Evolutionary conservation across 2,329 filamentous ascomycete genomes (phyloP), one percentile per base, ranked within the genome.

Genomic region (Colletotrichum zoysiae): DNA sequence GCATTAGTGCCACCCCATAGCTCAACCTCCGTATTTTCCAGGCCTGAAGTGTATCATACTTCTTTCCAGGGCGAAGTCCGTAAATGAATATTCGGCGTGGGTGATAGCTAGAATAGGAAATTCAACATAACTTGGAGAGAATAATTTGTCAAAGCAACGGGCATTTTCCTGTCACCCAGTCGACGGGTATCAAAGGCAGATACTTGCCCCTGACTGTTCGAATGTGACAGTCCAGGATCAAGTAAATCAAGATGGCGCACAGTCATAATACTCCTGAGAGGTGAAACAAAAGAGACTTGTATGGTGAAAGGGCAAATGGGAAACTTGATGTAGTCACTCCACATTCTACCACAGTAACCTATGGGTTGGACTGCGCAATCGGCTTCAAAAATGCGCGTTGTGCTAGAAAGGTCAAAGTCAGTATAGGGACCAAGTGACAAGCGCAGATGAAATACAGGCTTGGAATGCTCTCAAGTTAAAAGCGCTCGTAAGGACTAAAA

Each of bases 131-230:
- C 7, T 9, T 20, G 9, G 11, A 48, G 4, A 23, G n/a, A 9
- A 23, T 23, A 20, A 12, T 3, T 12, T 23, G n/a, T n/a, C 20
- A 48, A 12, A 48, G 1, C 46, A 48, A n/a, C n/a, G 8, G 20
- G 20, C 20, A 23, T 48, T 12, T 9, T 9, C 30, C 30, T 7
- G 85, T 86, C 9, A 86, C 76, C 79, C 81, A 83, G 4, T 63
- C 33, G 7, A 75, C 71, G 0, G 63, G 74, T 2, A 78, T 73
- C 20, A 77, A 26, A 6, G 75, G 76, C 6, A 69, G 42, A 18
- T 70, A 56, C 35, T 76, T 74, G 35, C 55, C 74, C 33, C 51
- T 75, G 3, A 80, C 77, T 20, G 78, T 75, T 8, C 71, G 74
- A 40, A 82, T 78, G 20, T 82, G 53, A 5, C 82, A 78, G 5